These are phyloP conservation scores for Ceratobasidium sp. DNA, from an alignment of 1,284 basidiomycete species.

Conservation along the genomic window DNA sequence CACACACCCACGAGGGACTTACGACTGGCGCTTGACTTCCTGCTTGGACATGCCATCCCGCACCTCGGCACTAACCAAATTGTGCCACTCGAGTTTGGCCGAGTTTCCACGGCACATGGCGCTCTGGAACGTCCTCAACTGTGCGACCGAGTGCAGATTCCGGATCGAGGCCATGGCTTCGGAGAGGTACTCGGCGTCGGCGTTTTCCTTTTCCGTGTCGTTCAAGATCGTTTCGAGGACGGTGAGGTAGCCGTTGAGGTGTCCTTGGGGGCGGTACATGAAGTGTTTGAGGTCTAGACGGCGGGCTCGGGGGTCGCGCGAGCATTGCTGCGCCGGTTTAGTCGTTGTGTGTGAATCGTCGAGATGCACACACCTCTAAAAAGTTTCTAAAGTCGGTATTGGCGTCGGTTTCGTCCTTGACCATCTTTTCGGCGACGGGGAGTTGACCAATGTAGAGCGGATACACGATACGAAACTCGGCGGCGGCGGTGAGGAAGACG, in stretches of 20 bases:
- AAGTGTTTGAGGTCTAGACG: conserved; percentile 89
- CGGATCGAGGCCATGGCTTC: conserved; percentile 80
- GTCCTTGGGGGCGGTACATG: conserved; percentile 84
- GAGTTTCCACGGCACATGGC: conserved; percentile 80
- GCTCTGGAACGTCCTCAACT: conserved; percentile 84
- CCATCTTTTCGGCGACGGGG: conserved; percentile 81
- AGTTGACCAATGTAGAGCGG: conserved; percentile 85
- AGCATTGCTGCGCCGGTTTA: conserved; percentile 58
- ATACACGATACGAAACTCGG: conserved; percentile 87
- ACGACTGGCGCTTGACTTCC: conserved; percentile 89
- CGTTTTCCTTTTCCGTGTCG: conserved; percentile 76
- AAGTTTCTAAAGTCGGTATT: conserved; percentile 87
- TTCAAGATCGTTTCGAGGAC: conserved; percentile 85
- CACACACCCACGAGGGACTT: conserved; percentile 49
- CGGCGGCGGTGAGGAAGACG: conserved; percentile 85
- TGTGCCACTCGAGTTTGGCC: conserved; percentile 84
- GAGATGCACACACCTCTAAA: conserved; percentile 69
- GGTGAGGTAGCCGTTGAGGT: conserved; percentile 89
- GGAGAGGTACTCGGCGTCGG: conserved; percentile 77
- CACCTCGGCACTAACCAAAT: conserved; percentile 76
- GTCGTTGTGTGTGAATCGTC: background rate
- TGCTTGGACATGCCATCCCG: conserved; percentile 70
- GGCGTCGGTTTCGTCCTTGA: conserved; percentile 83
- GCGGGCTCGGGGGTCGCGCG: conserved; percentile 70
- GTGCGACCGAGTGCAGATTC: conserved; percentile 75